phyloP scores from a whole-genome alignment of 176 grass and related monocot genomes.

The Alloteropsis semialata region DNA sequence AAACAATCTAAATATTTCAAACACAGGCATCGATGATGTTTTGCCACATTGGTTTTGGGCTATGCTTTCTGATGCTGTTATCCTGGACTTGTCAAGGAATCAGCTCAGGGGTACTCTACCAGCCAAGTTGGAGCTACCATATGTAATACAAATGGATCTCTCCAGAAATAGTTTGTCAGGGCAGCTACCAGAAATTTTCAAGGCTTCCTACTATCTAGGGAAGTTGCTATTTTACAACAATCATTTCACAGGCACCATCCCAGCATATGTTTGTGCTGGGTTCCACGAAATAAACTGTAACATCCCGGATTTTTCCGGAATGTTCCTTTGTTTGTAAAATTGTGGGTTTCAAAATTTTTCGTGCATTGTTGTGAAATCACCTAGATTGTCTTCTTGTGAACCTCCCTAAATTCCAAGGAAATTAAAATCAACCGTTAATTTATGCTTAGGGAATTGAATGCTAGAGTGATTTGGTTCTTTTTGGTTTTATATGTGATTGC shows the following conservation, averaged over 20 bases:
- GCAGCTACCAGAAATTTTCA: slow-evolving; percentile 9
- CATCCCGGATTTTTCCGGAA: too few relatives aligned
- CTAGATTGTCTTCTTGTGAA: too few relatives aligned
- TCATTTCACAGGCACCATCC: slow-evolving; percentile 27
- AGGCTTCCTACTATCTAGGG: not conserved
- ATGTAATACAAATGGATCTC: not conserved
- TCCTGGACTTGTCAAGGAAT: slow-evolving; percentile 31
- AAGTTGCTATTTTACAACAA: slow-evolving; percentile 18
- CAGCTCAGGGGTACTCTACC: slow-evolving; percentile 26
- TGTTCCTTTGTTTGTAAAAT: too few relatives aligned
- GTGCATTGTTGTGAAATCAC: too few relatives aligned
- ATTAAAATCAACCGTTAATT: too few relatives aligned
- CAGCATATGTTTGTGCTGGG: too few relatives aligned
- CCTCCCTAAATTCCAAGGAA: too few relatives aligned
- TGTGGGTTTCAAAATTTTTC: too few relatives aligned
- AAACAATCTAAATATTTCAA: slow-evolving; percentile 1
- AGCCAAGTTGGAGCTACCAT: not conserved
- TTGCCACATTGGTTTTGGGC: slow-evolving; percentile 48
- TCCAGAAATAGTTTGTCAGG: not conserved
- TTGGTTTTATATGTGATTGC: too few relatives aligned
- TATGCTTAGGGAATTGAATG: too few relatives aligned
- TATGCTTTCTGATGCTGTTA: not conserved
- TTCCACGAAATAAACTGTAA: too few relatives aligned
- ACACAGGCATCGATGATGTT: slow-evolving; percentile 33
- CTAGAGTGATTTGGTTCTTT: too few relatives aligned